phyloP scores from a whole-genome alignment of 805 yeast species.

The Ogataea paraovalis region DNA sequence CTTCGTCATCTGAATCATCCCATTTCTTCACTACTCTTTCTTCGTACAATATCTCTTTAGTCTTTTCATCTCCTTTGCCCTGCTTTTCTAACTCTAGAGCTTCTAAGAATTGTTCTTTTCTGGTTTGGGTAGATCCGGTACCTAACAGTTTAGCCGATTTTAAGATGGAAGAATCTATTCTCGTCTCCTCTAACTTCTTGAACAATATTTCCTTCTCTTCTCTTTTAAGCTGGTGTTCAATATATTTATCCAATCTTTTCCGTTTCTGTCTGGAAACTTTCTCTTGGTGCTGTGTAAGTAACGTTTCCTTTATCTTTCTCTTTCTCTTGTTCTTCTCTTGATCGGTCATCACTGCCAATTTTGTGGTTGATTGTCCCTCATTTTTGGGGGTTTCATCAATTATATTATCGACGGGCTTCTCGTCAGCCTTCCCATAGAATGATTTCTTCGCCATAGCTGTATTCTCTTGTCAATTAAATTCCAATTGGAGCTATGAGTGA shows the following conservation, averaged over 20 bases:
- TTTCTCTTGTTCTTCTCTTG: constrained; percentile 64
- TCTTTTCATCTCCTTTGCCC: constrained; percentile 63
- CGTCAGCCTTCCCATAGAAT: constrained; percentile 11
- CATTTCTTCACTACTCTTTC: constrained; percentile 61
- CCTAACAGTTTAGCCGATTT: constrained; percentile 79
- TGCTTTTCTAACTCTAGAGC: constrained; percentile 69
- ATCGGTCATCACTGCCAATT: constrained; percentile 36
- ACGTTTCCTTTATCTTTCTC: constrained; percentile 54
- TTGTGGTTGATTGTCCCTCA: not conserved
- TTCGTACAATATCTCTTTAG: constrained; percentile 64
- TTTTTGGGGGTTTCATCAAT: not conserved
- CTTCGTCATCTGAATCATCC: constrained; percentile 39
- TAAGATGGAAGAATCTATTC: constrained; percentile 65
- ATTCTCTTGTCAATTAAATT: not conserved
- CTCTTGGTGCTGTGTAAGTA: constrained; percentile 58
- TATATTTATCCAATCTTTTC: constrained; percentile 84
- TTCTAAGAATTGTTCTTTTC: constrained; percentile 64
- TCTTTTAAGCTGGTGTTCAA: constrained; percentile 82
- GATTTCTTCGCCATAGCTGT: constrained; percentile 10
- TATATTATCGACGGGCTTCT: not conserved
- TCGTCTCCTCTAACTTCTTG: constrained; percentile 63
- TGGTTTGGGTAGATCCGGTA: constrained; percentile 55
- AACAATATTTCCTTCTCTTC: constrained; percentile 81
- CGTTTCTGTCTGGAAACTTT: constrained; percentile 69
- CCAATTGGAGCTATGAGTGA: too few species aligned